Base-by-base conservation (phyloP, 225 moss, liverwort and hornwort species). In the Asterella californica region DNA sequence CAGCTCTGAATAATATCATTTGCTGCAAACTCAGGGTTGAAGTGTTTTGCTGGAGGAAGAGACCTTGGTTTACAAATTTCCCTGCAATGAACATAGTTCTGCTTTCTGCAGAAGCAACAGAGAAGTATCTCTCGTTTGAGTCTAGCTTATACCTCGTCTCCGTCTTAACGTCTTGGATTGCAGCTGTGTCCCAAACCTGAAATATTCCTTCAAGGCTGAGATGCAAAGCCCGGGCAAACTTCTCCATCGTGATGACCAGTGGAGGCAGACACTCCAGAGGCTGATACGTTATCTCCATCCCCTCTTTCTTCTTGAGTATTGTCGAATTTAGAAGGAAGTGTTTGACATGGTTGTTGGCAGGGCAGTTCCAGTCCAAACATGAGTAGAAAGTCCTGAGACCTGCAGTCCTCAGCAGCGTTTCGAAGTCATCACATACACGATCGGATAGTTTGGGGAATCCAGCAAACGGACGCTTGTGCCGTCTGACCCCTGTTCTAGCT, bases 191-290 rank as follows among this genome's bases (percentile, higher is more conserved):
- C 9, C 10, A 2, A 10, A 45, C 9, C 1, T 46, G 25, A n/a
- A 2, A 25, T 22, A 70, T 70, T 70, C 70, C 70, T 24, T 45
- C 70, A 7, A 46, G 70, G 45, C 70, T 70, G 70, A 70, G 70
- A 25, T 46, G 70, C 10, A 70, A 46, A 45, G 42, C 70, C 24
- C 25, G 45, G 24, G 70, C 45, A 10, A 46, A 42, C 25, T 70
- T n/a, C 10, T 70, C 70, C 6, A 42, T 9, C 7, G 70, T 70
- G 70, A 70, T 70, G 70, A 70, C n/a, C 2, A 70, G 10, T 45
- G 70, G 70, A 46, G 21, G 24, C 42, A 10, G 70, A 46, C 70
- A 45, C 42, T 46, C 24, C 9, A 24, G 46, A 5, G 70, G 42
- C 10, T 18, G 21, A 37, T 70, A 70, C 2, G 12, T 10, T 45